Evolutionary conservation across 345 rosid species (phyloP), one percentile per base, ranked within the genome.

Genomic region (Citrus mangshanensis): DNA sequence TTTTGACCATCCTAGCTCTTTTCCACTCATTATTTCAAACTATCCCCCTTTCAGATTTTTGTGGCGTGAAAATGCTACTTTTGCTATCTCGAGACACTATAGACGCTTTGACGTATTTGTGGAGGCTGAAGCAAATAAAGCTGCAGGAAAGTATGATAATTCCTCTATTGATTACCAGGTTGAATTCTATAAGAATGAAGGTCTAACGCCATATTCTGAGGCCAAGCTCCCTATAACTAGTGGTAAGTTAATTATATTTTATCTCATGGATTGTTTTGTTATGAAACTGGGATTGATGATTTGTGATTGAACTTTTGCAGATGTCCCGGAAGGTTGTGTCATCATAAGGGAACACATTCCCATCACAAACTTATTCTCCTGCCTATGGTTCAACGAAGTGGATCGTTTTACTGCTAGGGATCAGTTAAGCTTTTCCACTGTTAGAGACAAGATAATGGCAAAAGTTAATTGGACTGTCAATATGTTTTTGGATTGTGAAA

Each of bases 311-410:
- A 51, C 71, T 78, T 79, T 60, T 79, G 77, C 91, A 93, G 98
- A 95, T 88, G 98, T 95, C 85, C 98, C 98, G n/a, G 98, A 95
- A 84, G 98, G 98, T 4, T 95, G 98, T 74, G 93, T 91, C 24
- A 86, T 95, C 77, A 88, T 95, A 55, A 91, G 88, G 81, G 98
- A 93, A 78, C 97, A 95, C 83, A 85, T 89, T 65, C 95, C 97
- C 6, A 88, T 93, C 56, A 88, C 94, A 37, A 95, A 95, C 78
- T 89, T 93, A 55, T 91, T 93, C 82, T 84, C 91, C 25, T 95
- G 98, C 82, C 85, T 92, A n/a, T 95, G 98, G 98, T 95, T 93
- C 88, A 91, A 93, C 59, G 98, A 95, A 88, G 98, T 95, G 35
- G 97, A 91, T 79, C 89, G 94, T 22, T 95, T 93, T 86, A 95